Evolutionary conservation across 2,329 filamentous ascomycete genomes (phyloP).

Genomic region (Ophiostoma quercus): DNA sequence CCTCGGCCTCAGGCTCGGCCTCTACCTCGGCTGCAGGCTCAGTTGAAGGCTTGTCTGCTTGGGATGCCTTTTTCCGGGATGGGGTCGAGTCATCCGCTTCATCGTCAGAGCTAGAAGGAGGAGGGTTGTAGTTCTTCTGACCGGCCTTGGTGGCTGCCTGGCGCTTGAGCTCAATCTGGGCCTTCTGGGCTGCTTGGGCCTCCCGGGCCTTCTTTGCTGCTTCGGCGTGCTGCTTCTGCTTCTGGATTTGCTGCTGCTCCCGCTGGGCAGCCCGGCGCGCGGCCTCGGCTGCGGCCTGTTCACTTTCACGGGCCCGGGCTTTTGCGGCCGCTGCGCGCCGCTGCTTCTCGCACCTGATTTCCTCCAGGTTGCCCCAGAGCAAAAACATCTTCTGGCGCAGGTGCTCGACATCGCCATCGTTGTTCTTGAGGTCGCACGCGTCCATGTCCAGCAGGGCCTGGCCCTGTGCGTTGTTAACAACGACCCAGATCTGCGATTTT

Average conservation of each 20-base stretch:
- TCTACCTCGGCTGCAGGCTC: neutral
- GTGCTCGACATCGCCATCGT: conserved; percentile 43
- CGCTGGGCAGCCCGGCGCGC: conserved; percentile 38
- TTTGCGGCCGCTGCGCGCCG: neutral
- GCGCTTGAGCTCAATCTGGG: neutral
- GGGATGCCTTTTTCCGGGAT: neutral
- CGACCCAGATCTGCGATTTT: conserved; percentile 55
- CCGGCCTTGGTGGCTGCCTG: too few species aligned
- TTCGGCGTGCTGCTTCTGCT: neutral
- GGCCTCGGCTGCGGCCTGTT: conserved; percentile 31
- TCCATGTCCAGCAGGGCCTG: conserved; percentile 47
- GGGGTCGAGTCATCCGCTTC: neutral
- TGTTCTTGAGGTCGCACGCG: conserved; percentile 47
- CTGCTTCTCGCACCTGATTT: conserved; percentile 56
- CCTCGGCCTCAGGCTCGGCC: neutral
- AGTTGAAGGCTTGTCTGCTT: neutral
- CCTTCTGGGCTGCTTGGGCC: neutral
- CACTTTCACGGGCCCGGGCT: conserved; percentile 13
- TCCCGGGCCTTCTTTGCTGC: neutral
- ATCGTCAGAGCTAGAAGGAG: neutral
- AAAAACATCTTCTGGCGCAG: conserved; percentile 68
- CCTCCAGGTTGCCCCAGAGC: conserved; percentile 83
- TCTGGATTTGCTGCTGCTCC: conserved; percentile 30
- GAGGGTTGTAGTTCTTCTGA: neutral
- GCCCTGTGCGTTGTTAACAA: conserved; percentile 56